Evolutionary conservation across 768 basidiomycete genomes (phyloP).

Genomic region (Lactifluus echinatus): DNA sequence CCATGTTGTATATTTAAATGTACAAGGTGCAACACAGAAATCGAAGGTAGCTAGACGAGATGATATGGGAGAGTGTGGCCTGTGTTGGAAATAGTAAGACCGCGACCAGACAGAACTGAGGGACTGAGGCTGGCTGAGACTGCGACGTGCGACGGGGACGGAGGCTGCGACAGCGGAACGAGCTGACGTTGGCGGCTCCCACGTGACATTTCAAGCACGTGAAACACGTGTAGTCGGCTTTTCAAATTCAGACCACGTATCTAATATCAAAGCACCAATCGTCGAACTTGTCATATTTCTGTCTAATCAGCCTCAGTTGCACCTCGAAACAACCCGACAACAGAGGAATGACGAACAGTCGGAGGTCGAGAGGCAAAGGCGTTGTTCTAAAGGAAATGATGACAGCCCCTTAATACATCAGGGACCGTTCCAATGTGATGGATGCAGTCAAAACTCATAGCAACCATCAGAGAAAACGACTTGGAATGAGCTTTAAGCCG

Average conservation of each 20-base stretch:
- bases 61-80: background rate
- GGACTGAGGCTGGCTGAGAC: background rate
- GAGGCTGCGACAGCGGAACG: no score
- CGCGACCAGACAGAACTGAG: background rate
- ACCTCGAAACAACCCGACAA: no score
- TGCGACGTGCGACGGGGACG: conserved; percentile 4
- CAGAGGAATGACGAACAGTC: no score
- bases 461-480: background rate
- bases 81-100: background rate
- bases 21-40: background rate
- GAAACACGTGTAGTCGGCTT: background rate
- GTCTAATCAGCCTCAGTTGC: no score
- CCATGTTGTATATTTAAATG: conserved; percentile 26
- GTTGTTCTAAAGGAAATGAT: no score
- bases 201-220: background rate
- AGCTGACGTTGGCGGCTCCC: background rate
- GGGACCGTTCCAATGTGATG: background rate
- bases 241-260: no score
- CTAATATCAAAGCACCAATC: background rate
- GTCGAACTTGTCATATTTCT: no score
- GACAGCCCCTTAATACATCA: background rate
- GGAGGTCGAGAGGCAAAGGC: no score
- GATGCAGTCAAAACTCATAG: background rate
- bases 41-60: background rate
- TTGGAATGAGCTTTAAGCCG: no score